phyloP scores from a whole-genome alignment of 805 yeast species.

The Starmerella scarabaei region DNA sequence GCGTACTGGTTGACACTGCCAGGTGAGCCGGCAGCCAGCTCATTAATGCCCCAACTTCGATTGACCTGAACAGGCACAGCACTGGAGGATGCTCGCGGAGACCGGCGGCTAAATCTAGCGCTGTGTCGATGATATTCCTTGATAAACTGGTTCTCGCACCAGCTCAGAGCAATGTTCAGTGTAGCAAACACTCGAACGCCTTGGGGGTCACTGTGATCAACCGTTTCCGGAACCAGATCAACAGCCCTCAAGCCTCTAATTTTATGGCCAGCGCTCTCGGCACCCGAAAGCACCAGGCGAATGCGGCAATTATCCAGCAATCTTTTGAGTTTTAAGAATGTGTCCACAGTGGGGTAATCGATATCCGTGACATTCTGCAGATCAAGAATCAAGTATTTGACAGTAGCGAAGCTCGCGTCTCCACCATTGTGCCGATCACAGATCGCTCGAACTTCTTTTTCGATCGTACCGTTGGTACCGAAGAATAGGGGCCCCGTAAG shows the following conservation, averaged over 20 bases:
- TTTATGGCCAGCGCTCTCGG: constrained; percentile 50
- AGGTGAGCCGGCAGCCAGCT: not conserved
- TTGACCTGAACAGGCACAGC: not conserved
- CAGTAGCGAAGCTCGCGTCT: constrained; percentile 35
- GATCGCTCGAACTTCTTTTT: constrained; percentile 47
- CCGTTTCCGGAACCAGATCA: constrained; percentile 50
- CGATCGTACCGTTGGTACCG: constrained; percentile 91
- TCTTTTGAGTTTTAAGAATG: constrained; percentile 75
- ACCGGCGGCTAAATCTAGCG: not conserved
- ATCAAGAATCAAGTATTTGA: constrained; percentile 72
- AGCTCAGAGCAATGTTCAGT: constrained; percentile 78
- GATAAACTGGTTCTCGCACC: constrained; percentile 90
- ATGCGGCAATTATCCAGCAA: constrained; percentile 57
- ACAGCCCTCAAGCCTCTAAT: constrained; percentile 68
- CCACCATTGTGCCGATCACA: constrained; percentile 38
- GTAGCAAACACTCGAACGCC: constrained; percentile 55
- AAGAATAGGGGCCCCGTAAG: constrained; percentile 82
- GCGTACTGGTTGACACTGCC: not conserved
- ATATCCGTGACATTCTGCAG: constrained; percentile 65
- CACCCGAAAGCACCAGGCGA: constrained; percentile 66
- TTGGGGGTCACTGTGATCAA: constrained; percentile 25
- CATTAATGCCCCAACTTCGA: not conserved
- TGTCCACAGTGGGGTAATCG: constrained; percentile 94
- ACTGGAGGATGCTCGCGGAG: not conserved
- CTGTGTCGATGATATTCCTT: constrained; percentile 37